phyloP scores from a whole-genome alignment of 306 rosid species.

The Hippophae tibetana region DNA sequence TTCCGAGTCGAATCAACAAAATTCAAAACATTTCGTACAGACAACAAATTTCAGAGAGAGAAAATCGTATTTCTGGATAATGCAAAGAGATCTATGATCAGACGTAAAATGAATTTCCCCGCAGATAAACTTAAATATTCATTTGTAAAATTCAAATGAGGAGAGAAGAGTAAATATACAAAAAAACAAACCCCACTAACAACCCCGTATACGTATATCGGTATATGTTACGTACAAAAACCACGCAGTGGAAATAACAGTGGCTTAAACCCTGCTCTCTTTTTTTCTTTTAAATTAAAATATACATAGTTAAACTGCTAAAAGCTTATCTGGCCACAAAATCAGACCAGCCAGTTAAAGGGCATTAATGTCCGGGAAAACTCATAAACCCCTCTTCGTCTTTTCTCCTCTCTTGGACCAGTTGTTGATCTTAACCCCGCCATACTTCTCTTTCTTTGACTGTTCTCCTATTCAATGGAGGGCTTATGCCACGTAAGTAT shows the following conservation, averaged over 20 bases:
- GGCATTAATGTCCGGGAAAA: slow-evolving; percentile 24
- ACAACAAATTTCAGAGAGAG: slow-evolving; percentile 21
- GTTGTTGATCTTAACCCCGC: slow-evolving; percentile 29
- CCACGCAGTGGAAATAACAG: slow-evolving; percentile 29
- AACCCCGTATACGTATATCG: neutral
- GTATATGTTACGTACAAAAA: slow-evolving; percentile 20
- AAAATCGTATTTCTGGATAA: slow-evolving; percentile 8
- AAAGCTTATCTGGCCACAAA: slow-evolving; percentile 39
- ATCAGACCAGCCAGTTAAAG: slow-evolving; percentile 43
- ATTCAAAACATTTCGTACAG: slow-evolving; percentile 22
- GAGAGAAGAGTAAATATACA: slow-evolving; percentile 29
- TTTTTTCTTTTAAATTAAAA: neutral
- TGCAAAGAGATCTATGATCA: slow-evolving; percentile 28
- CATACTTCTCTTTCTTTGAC: neutral
- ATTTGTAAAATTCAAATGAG: neutral
- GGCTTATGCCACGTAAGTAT: slow-evolving; percentile 34
- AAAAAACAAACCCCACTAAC: neutral
- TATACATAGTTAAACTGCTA: neutral
- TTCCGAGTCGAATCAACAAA: slow-evolving; percentile 17
- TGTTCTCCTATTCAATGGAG: too few species aligned
- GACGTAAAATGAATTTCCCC: slow-evolving; percentile 14
- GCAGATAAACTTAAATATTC: neutral
- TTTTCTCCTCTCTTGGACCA: slow-evolving; percentile 18
- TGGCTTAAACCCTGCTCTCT: slow-evolving; percentile 52
- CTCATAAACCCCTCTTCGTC: slow-evolving; percentile 11